Base-by-base conservation (phyloP, 306 rosid species). In the Malus domestica region DNA sequence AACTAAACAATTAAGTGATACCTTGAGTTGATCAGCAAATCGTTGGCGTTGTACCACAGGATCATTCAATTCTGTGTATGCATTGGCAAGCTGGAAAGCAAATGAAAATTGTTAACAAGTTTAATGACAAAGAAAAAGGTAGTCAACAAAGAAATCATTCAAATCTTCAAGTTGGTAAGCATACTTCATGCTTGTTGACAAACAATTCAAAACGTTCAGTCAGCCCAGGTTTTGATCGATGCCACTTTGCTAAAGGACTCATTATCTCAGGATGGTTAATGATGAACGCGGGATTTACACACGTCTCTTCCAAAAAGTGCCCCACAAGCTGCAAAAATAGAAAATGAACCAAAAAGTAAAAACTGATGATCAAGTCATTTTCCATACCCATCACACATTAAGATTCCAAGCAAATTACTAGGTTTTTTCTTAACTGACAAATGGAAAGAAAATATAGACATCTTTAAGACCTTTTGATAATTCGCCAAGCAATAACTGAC, bases 181-280 rank as follows among this genome's bases (percentile, higher is more conserved):
- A 74, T 85, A 95, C 98, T 75, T 95, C 97, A n/a, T 59, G 98
- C 70, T 92, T 92, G 84, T 88, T 95, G 62, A 95, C 16, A 67
- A 95, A 92, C 83, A 95, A 84, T 74, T 92, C 97, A 73, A 95
- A 95, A 29, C 98, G 98, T 68, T 95, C 97, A 12, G 97, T 95
- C 74, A 90, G 84, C 80, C 97, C 84, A 8, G 93, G 95, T 72
- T 86, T 90, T 2, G 86, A 78, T 88, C 98, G 86, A 78, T 92
- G 98, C 93, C 96, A 92, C 88, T 95, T 95, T 3, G 98, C 98
- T 83, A 95, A 79, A 62, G 96, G 98, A 83, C 98, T 95, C 97
- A 89, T 92, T 71, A 95, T 83, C 89, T 95, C 93, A 0, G 98
- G 98, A 81, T 89, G 97, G 80, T 95, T 92, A 35, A 89, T 92